A percentile compares a stretch with the other conserved stretches of the same genome.
Conservation (phyloP, 1,284 basidiomycete species). For the Trametes pubescens region DNA sequence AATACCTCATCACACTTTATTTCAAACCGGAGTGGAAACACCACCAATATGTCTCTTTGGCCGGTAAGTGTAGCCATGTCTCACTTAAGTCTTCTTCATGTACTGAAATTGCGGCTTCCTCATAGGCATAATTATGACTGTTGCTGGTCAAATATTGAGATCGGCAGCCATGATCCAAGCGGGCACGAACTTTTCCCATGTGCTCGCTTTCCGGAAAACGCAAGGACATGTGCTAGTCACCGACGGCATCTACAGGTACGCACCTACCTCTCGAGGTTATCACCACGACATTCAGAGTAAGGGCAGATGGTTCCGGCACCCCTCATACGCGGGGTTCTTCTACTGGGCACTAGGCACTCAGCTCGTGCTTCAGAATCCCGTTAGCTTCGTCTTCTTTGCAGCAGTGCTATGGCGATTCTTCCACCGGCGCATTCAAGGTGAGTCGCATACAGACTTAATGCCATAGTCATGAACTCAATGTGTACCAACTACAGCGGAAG, state of each 20-base stretch:
- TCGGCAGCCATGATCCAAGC: slow-evolving; percentile 97
- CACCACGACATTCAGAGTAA: not conserved
- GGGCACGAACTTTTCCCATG: slow-evolving; percentile 91
- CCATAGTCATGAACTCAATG: not conserved
- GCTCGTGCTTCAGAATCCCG: slow-evolving; percentile 88
- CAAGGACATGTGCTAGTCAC: slow-evolving; percentile 85
- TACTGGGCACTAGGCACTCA: slow-evolving; percentile 98
- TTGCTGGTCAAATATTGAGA: slow-evolving; percentile 82
- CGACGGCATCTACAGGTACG: slow-evolving; percentile 85
- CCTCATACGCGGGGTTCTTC: slow-evolving; percentile 97
- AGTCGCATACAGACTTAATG: slow-evolving; percentile 37
- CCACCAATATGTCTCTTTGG: slow-evolving; percentile 57
- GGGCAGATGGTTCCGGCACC: slow-evolving; percentile 88
- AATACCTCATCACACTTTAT: slow-evolving; percentile 81
- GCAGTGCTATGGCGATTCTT: slow-evolving; percentile 89
- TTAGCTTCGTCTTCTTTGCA: slow-evolving; percentile 73
- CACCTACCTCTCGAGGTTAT: slow-evolving; percentile 18
- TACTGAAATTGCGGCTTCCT: not conserved
- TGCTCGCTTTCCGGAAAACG: slow-evolving; percentile 79
- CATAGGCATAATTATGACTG: slow-evolving; percentile 69
- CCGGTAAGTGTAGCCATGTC: slow-evolving; percentile 53
- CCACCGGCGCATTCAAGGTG: slow-evolving; percentile 80
- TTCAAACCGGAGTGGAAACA: slow-evolving; percentile 69
- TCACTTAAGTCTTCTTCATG: not conserved
- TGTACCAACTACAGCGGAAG: slow-evolving; percentile 70